phyloP scores from a whole-genome alignment of 2,329 filamentous ascomycete genomes.

The Phialophora verrucosa region DNA sequence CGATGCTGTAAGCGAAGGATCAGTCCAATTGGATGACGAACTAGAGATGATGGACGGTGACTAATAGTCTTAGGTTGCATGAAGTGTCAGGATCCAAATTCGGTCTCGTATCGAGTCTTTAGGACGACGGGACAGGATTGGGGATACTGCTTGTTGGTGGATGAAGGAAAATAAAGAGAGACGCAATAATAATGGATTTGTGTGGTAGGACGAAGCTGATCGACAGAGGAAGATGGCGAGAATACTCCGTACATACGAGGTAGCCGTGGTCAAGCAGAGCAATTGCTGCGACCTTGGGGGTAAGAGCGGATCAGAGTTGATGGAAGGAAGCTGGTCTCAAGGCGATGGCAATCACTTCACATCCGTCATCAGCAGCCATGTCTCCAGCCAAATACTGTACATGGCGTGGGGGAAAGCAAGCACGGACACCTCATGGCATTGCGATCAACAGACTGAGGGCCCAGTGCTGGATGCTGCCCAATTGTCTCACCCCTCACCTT shows the following conservation, averaged over 20 bases:
- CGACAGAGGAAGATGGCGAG: not conserved
- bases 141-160: not conserved
- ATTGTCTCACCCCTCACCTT: not conserved
- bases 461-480: too few species aligned
- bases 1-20: not conserved
- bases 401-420: not conserved
- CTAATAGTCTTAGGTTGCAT: constrained; percentile 1
- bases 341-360: not conserved
- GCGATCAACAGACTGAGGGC: too few species aligned
- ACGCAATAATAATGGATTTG: not conserved
- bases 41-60: not conserved
- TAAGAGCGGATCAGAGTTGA: not conserved
- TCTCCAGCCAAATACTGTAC: not conserved
- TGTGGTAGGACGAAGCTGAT: not conserved
- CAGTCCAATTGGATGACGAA: not conserved
- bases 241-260: not conserved
- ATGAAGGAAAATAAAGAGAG: not conserved
- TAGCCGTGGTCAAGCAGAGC: not conserved
- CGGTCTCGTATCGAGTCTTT: too few species aligned
- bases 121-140: not conserved
- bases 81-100: not conserved
- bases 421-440: not conserved
- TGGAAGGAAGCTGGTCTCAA: not conserved
- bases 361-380: not conserved
- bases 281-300: not conserved